A percentile compares a stretch with the other conserved stretches of the same genome.
Evolutionary conservation across 306 rosid genomes (phyloP).

Genomic region (Medicago lupulina): DNA sequence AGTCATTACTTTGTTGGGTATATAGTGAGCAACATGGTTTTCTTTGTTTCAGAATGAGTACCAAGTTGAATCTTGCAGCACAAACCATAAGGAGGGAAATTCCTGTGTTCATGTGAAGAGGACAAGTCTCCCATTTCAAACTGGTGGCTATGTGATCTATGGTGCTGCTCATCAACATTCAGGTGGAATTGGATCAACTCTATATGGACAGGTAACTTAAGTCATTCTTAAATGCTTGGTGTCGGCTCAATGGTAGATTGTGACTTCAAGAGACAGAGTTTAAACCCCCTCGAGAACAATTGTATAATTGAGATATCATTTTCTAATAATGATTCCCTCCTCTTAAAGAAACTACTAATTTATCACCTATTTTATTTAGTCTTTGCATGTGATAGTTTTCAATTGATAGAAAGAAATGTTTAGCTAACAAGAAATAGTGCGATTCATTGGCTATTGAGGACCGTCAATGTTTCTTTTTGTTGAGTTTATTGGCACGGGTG

Average conservation of each 20-base stretch:
- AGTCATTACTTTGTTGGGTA: background rate
- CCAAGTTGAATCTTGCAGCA: slow-evolving; percentile 56
- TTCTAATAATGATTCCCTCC: no score
- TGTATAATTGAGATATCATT: no score
- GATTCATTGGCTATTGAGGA: background rate
- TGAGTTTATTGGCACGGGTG: no score
- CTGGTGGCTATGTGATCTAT: slow-evolving; percentile 68
- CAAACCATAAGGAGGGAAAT: slow-evolving; percentile 4
- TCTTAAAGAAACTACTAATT: no score
- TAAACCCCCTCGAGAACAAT: no score
- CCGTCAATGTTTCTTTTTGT: background rate
- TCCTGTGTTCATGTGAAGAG: slow-evolving; percentile 47
- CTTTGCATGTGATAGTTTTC: background rate
- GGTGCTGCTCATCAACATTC: slow-evolving; percentile 86
- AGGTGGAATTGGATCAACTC: slow-evolving; percentile 66
- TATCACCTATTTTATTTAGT: background rate
- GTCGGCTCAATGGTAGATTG: background rate
- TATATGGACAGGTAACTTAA: slow-evolving; percentile 68
- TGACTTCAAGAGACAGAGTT: background rate
- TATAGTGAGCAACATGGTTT: slow-evolving; percentile 2
- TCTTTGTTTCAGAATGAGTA: slow-evolving; percentile 61
- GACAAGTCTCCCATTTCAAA: slow-evolving; percentile 47
- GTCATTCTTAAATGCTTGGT: background rate
- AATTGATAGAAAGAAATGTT: background rate
- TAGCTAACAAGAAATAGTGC: background rate